Evolutionary conservation across 108 stramenopile species (phyloP).

Genomic region (Cyclostephanos tholiformis): DNA sequence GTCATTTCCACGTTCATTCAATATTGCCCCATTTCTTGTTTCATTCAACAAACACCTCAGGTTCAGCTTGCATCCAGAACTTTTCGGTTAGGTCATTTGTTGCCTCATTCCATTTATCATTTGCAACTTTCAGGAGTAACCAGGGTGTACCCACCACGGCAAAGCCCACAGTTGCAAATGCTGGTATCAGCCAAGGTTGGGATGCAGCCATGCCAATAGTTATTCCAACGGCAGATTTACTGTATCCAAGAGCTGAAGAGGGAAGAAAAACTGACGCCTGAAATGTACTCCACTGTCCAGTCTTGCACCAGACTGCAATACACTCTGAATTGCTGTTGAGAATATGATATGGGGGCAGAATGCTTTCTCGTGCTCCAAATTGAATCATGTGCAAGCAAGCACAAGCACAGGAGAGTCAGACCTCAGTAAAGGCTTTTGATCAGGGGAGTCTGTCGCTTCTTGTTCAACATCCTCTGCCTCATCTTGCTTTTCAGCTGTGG

Average conservation of each 20-base stretch:
- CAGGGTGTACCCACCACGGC: conserved; percentile 49
- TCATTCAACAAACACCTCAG: conserved; percentile 75
- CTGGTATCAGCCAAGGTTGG: conserved; percentile 45
- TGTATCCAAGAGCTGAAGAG: conserved; percentile 56
- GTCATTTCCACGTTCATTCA: not conserved
- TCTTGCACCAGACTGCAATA: conserved; percentile 74
- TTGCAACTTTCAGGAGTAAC: conserved; percentile 39
- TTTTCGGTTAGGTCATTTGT: conserved; percentile 54
- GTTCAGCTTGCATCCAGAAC: conserved; percentile 69
- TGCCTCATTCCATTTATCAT: conserved; percentile 65
- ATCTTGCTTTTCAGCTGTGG: conserved; percentile 1
- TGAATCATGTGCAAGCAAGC: conserved; percentile 52
- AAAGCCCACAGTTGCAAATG: conserved; percentile 29
- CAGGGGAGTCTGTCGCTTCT: not conserved
- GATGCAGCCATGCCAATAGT: conserved; percentile 37
- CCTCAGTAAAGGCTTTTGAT: conserved; percentile 26
- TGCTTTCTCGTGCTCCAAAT: conserved; percentile 46
- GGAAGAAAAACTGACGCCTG: conserved; percentile 54
- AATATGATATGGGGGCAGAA: conserved; percentile 70
- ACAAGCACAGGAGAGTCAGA: conserved; percentile 55
- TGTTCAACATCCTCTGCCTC: not conserved
- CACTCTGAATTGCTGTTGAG: conserved; percentile 82
- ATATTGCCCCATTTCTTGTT: conserved; percentile 64
- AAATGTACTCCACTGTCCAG: conserved; percentile 46
- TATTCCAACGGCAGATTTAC: conserved; percentile 37